Conservation (phyloP, 106 monocot genomes). For the Acorus gramineus region DNA sequence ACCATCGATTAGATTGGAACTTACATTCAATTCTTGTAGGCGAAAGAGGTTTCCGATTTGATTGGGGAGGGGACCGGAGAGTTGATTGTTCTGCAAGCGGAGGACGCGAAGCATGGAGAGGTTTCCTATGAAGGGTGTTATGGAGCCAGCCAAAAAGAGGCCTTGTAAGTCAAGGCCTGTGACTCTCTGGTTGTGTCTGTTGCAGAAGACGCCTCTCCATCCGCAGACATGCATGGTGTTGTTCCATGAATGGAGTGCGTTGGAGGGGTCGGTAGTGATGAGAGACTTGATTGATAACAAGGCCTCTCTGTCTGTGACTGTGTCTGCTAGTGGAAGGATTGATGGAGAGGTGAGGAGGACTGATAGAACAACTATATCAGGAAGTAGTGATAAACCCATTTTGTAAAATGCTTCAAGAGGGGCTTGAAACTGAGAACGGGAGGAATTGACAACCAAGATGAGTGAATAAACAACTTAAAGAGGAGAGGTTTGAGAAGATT, state of each 20-base stretch:
- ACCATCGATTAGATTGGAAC: conserved; percentile 27
- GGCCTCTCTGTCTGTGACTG: conserved; percentile 15
- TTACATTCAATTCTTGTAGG: conserved; percentile 19
- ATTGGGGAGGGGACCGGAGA: conserved; percentile 15
- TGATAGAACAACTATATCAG: too few species aligned
- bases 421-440: too few species aligned
- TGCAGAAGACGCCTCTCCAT: conserved; percentile 23
- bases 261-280: conserved; percentile 21
- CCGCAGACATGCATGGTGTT: conserved; percentile 16
- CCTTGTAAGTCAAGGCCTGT: conserved; percentile 15
- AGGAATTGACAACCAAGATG: too few species aligned
- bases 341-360: not conserved
- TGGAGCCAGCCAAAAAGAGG: conserved; percentile 14
- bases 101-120: conserved; percentile 18
- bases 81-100: conserved; percentile 21
- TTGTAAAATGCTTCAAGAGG: too few species aligned
- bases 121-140: conserved; percentile 23
- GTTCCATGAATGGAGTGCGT: conserved; percentile 23
- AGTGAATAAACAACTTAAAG: too few species aligned
- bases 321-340: not conserved
- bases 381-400: too few species aligned
- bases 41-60: conserved; percentile 12
- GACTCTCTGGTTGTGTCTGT: conserved; percentile 4
- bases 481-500: too few species aligned
- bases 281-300: conserved; percentile 18